phyloP scores from a whole-genome alignment of 768 basidiomycete species.

The Boletus coccyginus region DNA sequence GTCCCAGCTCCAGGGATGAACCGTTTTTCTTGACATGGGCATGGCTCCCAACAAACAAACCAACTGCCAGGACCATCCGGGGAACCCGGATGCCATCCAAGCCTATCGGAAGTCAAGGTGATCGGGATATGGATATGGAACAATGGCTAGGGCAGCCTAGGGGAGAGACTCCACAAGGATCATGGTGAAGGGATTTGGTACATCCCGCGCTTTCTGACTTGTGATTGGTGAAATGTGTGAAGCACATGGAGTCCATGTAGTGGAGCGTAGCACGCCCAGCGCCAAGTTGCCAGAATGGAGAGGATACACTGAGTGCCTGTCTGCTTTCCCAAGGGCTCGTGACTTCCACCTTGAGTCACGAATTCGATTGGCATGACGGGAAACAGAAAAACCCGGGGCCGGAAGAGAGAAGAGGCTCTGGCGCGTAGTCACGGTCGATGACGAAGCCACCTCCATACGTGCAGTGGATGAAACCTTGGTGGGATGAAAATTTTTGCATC shows the following conservation, averaged over 20 bases:
- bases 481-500: neutral
- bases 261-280: neutral
- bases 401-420: neutral
- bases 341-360: neutral
- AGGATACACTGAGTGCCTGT: neutral
- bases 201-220: neutral
- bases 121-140: neutral
- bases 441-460: neutral
- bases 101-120: neutral
- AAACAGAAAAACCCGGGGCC: neutral
- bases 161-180: neutral
- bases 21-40: constrained; percentile 11
- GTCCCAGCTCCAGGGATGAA: neutral
- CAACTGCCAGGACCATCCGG: constrained; percentile 12
- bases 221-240: neutral
- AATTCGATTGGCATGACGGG: neutral
- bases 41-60: constrained; percentile 16
- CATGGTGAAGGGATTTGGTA: constrained; percentile 1
- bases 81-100: neutral
- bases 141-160: neutral
- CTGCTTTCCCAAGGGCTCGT: neutral
- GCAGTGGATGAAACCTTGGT: neutral
- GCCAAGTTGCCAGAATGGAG: constrained; percentile 7
- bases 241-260: neutral
- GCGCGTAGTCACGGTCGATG: neutral